Conservation (phyloP, 352 stramenopile genomes). For the Globisporangium orthogonon region DNA sequence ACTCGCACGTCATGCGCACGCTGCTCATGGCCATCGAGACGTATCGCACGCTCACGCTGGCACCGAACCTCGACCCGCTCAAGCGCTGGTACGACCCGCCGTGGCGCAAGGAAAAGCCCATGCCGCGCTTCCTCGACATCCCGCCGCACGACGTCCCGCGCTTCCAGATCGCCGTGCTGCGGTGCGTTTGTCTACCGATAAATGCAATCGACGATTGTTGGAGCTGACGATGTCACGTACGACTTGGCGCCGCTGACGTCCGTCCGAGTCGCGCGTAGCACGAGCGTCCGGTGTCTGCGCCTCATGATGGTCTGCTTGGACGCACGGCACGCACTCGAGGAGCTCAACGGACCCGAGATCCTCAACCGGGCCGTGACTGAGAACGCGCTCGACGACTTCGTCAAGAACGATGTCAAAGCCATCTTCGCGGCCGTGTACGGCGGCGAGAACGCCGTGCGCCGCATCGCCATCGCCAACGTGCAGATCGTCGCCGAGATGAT, state of each 20-base stretch:
- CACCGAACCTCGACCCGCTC: conserved; percentile 50
- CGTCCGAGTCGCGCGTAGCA: conserved; percentile 7
- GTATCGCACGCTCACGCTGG: conserved; percentile 32
- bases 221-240: background rate
- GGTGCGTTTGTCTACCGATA: no score
- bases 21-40: conserved; percentile 36
- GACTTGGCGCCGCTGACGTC: background rate
- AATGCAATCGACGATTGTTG: no score
- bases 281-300: conserved; percentile 52
- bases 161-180: conserved; percentile 48
- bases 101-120: conserved; percentile 39
- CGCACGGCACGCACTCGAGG: conserved; percentile 35
- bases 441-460: conserved; percentile 58
- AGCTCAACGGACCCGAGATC: conserved; percentile 27
- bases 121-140: conserved; percentile 41
- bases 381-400: conserved; percentile 63
- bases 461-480: conserved; percentile 51
- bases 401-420: conserved; percentile 68
- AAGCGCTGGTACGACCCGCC: conserved; percentile 50
- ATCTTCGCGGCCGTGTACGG: conserved; percentile 67
- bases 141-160: conserved; percentile 34
- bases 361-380: conserved; percentile 50
- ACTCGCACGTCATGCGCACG: conserved; percentile 31
- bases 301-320: conserved; percentile 58
- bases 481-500: conserved; percentile 56